A percentile compares a stretch with the other conserved stretches of the same genome.
phyloP scores from a whole-genome alignment of 768 basidiomycete species.

The Pleurotus platypus region DNA sequence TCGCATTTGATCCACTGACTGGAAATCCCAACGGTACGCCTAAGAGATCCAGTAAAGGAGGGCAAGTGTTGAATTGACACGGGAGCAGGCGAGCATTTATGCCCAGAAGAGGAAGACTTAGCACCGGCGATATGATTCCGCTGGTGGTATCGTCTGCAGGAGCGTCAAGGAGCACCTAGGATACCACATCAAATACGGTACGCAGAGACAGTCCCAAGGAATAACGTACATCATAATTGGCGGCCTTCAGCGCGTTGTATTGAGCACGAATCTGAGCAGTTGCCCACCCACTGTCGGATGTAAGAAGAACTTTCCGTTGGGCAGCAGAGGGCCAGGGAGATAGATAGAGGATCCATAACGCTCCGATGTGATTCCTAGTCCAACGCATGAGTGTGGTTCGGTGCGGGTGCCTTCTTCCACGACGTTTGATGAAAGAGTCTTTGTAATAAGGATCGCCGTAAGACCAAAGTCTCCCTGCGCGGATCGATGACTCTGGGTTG shows the following conservation, averaged over 20 bases:
- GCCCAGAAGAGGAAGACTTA: not conserved
- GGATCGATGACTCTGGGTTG: no score
- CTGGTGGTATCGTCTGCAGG: slow-evolving; percentile 2
- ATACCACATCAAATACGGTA: not conserved
- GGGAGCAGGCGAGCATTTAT: slow-evolving; percentile 1
- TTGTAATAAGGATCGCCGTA: no score
- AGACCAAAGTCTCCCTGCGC: no score
- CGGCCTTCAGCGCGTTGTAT: slow-evolving; percentile 4
- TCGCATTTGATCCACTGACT: not conserved
- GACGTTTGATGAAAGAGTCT: no score
- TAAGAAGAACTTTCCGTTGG: slow-evolving; percentile 3
- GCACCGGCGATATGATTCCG: not conserved
- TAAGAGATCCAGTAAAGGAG: not conserved
- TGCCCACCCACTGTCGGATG: slow-evolving; percentile 4
- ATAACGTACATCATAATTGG: not conserved
- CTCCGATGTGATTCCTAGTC: no score
- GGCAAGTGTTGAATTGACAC: slow-evolving; percentile 7
- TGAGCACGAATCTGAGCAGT: slow-evolving; percentile 5
- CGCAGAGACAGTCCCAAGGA: not conserved
- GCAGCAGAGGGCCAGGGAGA: not conserved
- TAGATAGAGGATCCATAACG: not conserved
- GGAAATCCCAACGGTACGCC: slow-evolving; percentile 3
- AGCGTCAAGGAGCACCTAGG: slow-evolving; percentile 1
- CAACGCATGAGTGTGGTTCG: no score
- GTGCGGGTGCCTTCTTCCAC: no score